These are phyloP conservation scores for Aspergillus pseudoviridinutans DNA, from an alignment of 2,329 filamentous ascomycete species.

Conservation along the genomic window DNA sequence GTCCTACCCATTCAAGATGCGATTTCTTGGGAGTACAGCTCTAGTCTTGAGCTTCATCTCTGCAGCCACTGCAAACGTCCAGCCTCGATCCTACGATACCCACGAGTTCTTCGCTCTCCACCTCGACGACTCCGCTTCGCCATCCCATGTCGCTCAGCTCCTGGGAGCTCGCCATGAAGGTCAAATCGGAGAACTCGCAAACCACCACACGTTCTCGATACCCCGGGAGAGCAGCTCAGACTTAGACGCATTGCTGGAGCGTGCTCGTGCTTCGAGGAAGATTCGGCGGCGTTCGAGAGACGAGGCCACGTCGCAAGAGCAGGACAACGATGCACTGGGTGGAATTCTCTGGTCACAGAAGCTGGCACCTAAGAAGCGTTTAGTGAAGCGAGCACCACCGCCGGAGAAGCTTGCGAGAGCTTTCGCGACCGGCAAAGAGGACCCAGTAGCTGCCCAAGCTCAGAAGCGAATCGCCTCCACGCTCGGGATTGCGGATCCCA, in stretches of 20 bases:
- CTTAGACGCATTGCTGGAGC: conserved; percentile 49
- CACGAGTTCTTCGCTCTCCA: conserved; percentile 95
- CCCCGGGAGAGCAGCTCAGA: conserved; percentile 54
- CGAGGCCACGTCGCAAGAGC: conserved; percentile 2
- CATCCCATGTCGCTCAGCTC: conserved; percentile 63
- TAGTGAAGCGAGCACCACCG: conserved; percentile 56
- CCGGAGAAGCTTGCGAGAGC: conserved; percentile 30
- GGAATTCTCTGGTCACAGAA: conserved; percentile 76
- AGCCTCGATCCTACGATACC: conserved; percentile 67
- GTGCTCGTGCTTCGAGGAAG: conserved; percentile 55
- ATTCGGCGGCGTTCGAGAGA: conserved; percentile 50
- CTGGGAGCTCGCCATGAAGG: conserved; percentile 80
- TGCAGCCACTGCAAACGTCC: conserved; percentile 47
- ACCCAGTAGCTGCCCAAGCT: conserved; percentile 50
- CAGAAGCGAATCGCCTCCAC: conserved; percentile 59
- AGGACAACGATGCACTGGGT: conserved; percentile 58
- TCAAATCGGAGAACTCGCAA: conserved; percentile 68
- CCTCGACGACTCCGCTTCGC: conserved; percentile 62
- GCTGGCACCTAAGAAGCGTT: conserved; percentile 59
- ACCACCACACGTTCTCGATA: conserved; percentile 84
- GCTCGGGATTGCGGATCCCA: conserved; percentile 80
- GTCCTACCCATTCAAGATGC: conserved; percentile 16
- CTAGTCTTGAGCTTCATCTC: conserved; percentile 35
- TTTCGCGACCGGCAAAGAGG: conserved; percentile 39
- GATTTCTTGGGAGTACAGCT: conserved; percentile 17